Percentiles rank a stretch among this genome's conserved stretches.
phyloP scores from a whole-genome alignment of 1,284 basidiomycete genomes.

The Pseudomicrostroma phylloplanum region DNA sequence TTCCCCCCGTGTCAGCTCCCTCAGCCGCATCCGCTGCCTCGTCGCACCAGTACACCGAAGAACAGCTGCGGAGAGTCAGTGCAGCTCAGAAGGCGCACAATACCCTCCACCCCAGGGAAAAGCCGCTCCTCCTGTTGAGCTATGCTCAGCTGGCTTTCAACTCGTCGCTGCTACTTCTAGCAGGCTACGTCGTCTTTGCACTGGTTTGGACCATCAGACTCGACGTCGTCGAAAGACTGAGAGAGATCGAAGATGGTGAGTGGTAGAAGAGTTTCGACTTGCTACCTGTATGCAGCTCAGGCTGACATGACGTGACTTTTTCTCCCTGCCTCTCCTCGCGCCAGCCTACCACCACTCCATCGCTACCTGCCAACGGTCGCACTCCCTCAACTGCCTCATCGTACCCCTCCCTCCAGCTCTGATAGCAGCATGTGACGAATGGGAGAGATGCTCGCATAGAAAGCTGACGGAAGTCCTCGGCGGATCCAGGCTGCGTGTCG shows the following conservation, averaged over 20 bases:
- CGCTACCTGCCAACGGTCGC: neutral
- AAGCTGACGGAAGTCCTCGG: neutral
- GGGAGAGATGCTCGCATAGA: neutral
- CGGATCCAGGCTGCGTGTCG: neutral
- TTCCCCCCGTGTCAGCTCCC: neutral
- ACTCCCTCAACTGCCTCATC: neutral
- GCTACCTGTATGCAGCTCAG: too few relatives aligned
- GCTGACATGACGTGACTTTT: too few relatives aligned
- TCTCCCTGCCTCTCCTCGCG: too few relatives aligned
- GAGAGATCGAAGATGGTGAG: neutral
- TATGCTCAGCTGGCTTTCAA: neutral
- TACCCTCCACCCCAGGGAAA: neutral
- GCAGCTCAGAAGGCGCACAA: neutral
- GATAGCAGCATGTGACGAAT: neutral
- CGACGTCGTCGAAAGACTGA: neutral
- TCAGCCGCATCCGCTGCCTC: neutral
- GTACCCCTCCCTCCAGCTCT: neutral
- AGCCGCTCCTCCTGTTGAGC: neutral
- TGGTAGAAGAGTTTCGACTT: too few relatives aligned
- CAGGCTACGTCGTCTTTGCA: neutral
- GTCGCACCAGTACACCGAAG: neutral
- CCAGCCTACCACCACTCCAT: neutral
- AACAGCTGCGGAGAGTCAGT: neutral
- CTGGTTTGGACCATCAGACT: conserved; percentile 3
- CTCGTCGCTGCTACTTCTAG: neutral